Evolutionary conservation across 2,329 filamentous ascomycete genomes (phyloP), one percentile per base, ranked within the genome.

Genomic region (Blumeria graminis): DNA sequence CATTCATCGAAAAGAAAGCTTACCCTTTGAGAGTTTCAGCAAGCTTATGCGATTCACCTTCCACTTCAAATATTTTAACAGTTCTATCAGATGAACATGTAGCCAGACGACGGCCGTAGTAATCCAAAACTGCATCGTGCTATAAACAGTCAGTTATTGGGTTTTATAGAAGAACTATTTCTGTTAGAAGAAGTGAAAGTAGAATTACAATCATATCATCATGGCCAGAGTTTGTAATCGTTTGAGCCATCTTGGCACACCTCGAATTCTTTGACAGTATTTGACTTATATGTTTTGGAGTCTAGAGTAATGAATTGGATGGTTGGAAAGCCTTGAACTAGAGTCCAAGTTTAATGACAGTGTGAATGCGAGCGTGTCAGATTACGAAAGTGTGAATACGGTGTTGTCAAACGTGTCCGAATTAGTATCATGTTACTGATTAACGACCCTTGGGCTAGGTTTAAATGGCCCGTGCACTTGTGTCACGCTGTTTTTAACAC

Each of bases 1-100:
- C 22, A 28, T 28, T 28, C 22, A 28, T 28, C 34, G n/a, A 39
- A 52, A 34, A n/a, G 13, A 35, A 33, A 46, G 33, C 38, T 18
- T 77, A 93, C 87, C 90, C 90, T 72, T 94, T 94, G 62, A 98
- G 74, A 32, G 92, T 98, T 72, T 96, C 90, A 36, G 86, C 78
- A 64, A 96, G 73, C 61, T 86, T 80, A 71, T 98, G 90, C 63
- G 83, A 78, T 64, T 96, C 89, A 65, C 88, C 87, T 66, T 96
- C 90, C 57, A 98, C 84, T 71, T 98, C 92, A 68, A 95, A 98
- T 68, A 98, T 96, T 74, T 96, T 96, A 74, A 98, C 94, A 52
- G 90, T 96, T 69, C 92, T 89, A 72, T 98, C 92, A 62, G 90
- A 95, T 38, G 89, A 95, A 71, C 92, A 96, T 62, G 92, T 98